phyloP scores from a whole-genome alignment of 495 filamentous ascomycete species.

The Aspergillus cavernicola region DNA sequence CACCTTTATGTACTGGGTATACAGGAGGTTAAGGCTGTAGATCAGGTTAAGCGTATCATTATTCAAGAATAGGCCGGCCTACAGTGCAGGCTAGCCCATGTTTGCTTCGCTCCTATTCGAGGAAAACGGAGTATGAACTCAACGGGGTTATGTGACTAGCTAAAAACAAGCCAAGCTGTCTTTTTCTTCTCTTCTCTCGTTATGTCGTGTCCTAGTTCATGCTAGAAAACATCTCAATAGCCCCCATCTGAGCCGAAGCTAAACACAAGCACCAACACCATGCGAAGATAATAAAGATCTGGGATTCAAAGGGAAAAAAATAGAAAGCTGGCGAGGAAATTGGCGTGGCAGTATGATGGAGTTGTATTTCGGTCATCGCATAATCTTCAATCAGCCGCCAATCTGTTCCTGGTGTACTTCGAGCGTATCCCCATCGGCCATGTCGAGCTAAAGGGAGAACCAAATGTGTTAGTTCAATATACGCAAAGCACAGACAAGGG shows the following conservation, averaged over 20 bases:
- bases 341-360: too few species aligned
- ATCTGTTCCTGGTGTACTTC: constrained; percentile 99
- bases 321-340: neutral
- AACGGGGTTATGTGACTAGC: neutral
- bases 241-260: too few species aligned
- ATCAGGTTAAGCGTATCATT: neutral
- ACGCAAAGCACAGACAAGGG: neutral
- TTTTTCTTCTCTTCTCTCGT: neutral
- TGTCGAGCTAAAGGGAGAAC: constrained; percentile 71
- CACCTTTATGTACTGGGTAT: neutral
- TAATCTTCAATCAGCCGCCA: constrained; percentile 49
- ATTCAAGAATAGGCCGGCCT: neutral
- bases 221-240: too few species aligned
- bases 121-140: neutral
- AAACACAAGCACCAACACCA: too few species aligned
- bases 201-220: too few species aligned
- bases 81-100: neutral
- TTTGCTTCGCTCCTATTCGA: neutral
- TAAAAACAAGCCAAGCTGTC: neutral
- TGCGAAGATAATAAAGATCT: too few species aligned
- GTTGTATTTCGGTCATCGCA: neutral
- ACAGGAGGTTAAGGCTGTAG: neutral
- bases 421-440: constrained; percentile 93
- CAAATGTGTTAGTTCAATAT: constrained; percentile 6
- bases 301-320: too few species aligned